Conservation (phyloP, 2,329 filamentous ascomycete genomes). For the Alternaria infectoria region DNA sequence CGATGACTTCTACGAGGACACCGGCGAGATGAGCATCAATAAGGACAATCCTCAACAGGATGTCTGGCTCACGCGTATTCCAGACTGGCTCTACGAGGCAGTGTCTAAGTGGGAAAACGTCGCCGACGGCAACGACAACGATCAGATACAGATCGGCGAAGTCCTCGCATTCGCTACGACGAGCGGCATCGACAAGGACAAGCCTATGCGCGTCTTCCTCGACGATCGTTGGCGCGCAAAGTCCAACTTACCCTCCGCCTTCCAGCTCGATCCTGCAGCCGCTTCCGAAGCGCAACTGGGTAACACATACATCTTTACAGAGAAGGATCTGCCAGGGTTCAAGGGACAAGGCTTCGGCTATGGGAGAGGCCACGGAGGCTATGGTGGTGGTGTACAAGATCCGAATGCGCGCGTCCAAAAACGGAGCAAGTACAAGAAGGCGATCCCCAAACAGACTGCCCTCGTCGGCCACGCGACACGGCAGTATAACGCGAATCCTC, state of each 20-base stretch:
- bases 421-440: conserved; percentile 44
- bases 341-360: conserved; percentile 47
- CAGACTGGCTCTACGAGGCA: conserved; percentile 48
- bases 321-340: conserved; percentile 87
- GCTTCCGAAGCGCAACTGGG: conserved; percentile 66
- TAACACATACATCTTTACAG: conserved; percentile 91
- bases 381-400: conserved; percentile 35
- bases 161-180: conserved; percentile 37
- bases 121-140: conserved; percentile 45
- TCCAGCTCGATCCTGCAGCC: conserved; percentile 71
- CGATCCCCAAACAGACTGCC: conserved; percentile 55
- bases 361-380: conserved; percentile 24
- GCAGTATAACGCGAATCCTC: conserved; percentile 60
- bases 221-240: conserved; percentile 69
- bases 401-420: conserved; percentile 43
- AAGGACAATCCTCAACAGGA: conserved; percentile 31
- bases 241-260: conserved; percentile 82
- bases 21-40: conserved; percentile 50
- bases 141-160: conserved; percentile 48
- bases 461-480: conserved; percentile 66
- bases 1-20: conserved; percentile 53
- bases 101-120: conserved; percentile 46
- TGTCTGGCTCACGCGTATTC: conserved; percentile 49
- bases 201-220: conserved; percentile 71
- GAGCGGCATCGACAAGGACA: conserved; percentile 34